Evolutionary conservation across 176 grass and related monocot species (phyloP).

Genomic region (Carex parvula): DNA sequence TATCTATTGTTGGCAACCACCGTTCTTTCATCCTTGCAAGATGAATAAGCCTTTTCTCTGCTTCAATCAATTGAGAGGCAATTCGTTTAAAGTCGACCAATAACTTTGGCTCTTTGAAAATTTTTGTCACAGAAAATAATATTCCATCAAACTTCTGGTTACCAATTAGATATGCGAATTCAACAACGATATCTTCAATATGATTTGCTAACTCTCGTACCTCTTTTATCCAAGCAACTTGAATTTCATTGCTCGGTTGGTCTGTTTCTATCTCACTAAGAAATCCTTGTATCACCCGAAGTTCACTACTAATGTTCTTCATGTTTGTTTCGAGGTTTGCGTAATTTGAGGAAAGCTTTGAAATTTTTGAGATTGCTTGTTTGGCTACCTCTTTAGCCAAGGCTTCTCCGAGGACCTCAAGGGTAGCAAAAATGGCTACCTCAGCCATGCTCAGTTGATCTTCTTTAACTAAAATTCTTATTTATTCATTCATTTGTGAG

Average conservation of each 20-base stretch:
- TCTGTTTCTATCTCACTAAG: neutral
- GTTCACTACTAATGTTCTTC: constrained; percentile 12
- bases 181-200: constrained; percentile 38
- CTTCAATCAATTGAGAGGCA: constrained; percentile 8
- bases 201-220: constrained; percentile 27
- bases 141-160: neutral
- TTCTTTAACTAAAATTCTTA: no score
- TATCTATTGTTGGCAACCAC: neutral
- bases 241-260: neutral
- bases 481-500: no score
- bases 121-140: neutral
- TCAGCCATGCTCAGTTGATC: constrained; percentile 2
- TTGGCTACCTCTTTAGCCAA: neutral
- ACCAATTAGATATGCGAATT: constrained; percentile 19
- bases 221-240: neutral
- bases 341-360: neutral
- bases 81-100: neutral
- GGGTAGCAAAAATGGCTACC: neutral
- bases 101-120: constrained; percentile 1
- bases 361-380: neutral
- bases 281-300: constrained; percentile 30
- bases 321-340: constrained; percentile 22
- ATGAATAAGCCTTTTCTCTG: constrained; percentile 3
- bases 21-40: neutral
- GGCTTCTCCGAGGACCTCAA: neutral